Conservation (phyloP, 805 yeast genomes). For the Pichia cephalocereana region DNA sequence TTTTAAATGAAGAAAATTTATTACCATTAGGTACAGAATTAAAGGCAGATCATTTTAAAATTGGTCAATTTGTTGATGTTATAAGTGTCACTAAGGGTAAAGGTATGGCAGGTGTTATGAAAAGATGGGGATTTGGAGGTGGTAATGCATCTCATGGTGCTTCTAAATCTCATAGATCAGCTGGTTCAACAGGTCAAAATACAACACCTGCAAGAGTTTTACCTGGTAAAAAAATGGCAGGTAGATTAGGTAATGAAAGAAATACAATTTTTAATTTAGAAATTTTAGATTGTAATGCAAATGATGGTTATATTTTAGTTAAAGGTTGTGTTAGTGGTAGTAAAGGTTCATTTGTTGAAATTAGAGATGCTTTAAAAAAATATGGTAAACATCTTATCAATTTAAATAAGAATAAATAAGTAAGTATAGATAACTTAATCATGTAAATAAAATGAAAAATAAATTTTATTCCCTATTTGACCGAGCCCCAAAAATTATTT, state of each 20-base stretch:
- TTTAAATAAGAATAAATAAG: constrained; percentile 1
- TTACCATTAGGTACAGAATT: constrained; percentile 71
- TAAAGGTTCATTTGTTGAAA: constrained; percentile 59
- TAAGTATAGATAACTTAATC: background rate
- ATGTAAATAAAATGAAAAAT: background rate
- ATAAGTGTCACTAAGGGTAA: constrained; percentile 81
- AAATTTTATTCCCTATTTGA: too few species aligned
- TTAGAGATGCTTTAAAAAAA: constrained; percentile 67
- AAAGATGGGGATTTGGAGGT: constrained; percentile 85
- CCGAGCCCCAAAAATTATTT: too few species aligned
- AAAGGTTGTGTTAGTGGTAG: constrained; percentile 93
- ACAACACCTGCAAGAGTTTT: constrained; percentile 93
- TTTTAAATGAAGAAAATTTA: constrained; percentile 55
- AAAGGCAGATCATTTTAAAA: constrained; percentile 73
- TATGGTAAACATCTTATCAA: constrained; percentile 22
- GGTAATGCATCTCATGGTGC: constrained; percentile 93
- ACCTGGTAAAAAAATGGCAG: constrained; percentile 98
- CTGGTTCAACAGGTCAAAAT: constrained; percentile 95
- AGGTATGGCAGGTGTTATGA: constrained; percentile 98
- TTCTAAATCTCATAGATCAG: constrained; percentile 84
- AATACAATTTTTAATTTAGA: constrained; percentile 69
- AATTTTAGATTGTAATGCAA: constrained; percentile 73
- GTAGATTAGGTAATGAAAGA: constrained; percentile 79
- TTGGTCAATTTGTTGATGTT: constrained; percentile 79
- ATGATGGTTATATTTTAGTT: constrained; percentile 69